phyloP scores from a whole-genome alignment of 2,329 filamentous ascomycete genomes.

The Fusarium illudens region DNA sequence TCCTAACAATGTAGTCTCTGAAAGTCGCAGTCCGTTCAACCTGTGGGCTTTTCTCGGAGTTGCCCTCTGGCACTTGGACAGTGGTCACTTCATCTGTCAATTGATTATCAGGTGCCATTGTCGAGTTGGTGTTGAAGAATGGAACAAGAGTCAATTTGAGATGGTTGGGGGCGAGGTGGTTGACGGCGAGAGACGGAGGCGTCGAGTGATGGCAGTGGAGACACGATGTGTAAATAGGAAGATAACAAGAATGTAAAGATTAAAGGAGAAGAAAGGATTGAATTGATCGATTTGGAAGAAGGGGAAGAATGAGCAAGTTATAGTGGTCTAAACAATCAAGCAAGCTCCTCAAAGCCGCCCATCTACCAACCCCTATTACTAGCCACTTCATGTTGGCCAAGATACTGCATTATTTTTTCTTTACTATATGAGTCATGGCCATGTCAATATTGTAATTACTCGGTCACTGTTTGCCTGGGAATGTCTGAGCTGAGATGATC shows the following conservation, averaged over 20 bases:
- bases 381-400: neutral
- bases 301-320: neutral
- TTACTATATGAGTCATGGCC: neutral
- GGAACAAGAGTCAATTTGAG: neutral
- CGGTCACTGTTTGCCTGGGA: neutral
- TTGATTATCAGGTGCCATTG: neutral
- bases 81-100: neutral
- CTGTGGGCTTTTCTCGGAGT: neutral
- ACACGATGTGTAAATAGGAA: neutral
- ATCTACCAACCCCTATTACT: neutral
- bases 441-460: neutral
- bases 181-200: neutral
- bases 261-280: neutral
- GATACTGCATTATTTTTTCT: neutral
- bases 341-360: neutral
- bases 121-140: neutral
- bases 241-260: neutral
- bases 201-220: neutral
- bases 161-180: neutral
- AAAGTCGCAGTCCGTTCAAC: neutral
- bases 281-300: neutral
- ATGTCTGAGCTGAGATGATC: neutral
- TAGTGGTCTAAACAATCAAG: neutral
- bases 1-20: neutral
- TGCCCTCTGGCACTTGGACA: neutral